These are phyloP conservation scores for Datisca glomerata DNA, from an alignment of 306 rosid species.

Conservation along the genomic window DNA sequence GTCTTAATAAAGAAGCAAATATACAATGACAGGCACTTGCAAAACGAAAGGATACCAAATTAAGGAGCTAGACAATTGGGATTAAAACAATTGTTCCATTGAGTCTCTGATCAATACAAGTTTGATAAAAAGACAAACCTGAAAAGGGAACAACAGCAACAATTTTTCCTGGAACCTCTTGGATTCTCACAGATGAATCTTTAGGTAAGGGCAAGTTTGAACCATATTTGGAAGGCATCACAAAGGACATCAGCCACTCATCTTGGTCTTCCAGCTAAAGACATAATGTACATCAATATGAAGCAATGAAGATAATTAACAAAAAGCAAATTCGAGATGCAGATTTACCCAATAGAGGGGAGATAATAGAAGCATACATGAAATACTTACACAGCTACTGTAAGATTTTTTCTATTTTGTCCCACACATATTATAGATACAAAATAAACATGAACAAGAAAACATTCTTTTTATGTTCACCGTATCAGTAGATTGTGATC, in stretches of 20 bases:
- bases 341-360: too few species aligned
- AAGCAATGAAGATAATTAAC: background rate
- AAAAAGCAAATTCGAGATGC: slow-evolving; percentile 5
- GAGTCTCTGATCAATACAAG: too few species aligned
- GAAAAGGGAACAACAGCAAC: slow-evolving; percentile 81
- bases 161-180: slow-evolving; percentile 59
- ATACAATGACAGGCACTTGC: too few species aligned
- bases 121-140: slow-evolving; percentile 57
- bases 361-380: too few species aligned
- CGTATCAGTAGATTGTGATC: too few species aligned
- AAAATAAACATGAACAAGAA: too few species aligned
- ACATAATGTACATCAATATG: too few species aligned
- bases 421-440: too few species aligned
- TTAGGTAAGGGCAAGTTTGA: slow-evolving; percentile 65
- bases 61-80: background rate
- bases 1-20: too few species aligned
- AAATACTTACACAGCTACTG: too few species aligned
- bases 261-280: slow-evolving; percentile 55
- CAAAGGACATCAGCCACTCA: slow-evolving; percentile 84
- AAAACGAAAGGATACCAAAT: background rate
- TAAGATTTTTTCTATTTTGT: too few species aligned
- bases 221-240: slow-evolving; percentile 83
- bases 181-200: slow-evolving; percentile 67
- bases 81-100: background rate
- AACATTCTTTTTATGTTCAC: too few species aligned